Conservation (phyloP, 2,329 filamentous ascomycete genomes). For the Lachnellula subtilissima region DNA sequence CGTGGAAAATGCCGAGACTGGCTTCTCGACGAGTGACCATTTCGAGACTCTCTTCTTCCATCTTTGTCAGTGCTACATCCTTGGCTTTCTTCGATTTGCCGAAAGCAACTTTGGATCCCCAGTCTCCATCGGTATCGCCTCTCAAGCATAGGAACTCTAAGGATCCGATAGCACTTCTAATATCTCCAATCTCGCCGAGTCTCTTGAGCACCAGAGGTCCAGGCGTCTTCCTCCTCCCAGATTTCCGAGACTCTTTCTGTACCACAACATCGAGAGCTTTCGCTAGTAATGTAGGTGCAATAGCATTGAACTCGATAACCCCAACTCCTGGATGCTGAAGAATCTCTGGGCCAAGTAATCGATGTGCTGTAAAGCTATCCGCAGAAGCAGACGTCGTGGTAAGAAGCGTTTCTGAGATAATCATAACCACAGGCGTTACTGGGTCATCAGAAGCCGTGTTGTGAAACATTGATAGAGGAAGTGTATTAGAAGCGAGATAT, state of each 20-base stretch:
- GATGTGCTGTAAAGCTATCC: constrained; percentile 90
- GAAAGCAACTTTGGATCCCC: constrained; percentile 70
- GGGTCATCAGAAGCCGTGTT: constrained; percentile 34
- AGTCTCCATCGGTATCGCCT: constrained; percentile 67
- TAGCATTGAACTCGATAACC: constrained; percentile 86
- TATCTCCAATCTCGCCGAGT: constrained; percentile 83
- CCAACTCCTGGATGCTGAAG: constrained; percentile 73
- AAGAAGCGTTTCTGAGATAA: constrained; percentile 86
- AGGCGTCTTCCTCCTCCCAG: constrained; percentile 68
- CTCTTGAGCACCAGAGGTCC: constrained; percentile 73
- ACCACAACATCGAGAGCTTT: constrained; percentile 81
- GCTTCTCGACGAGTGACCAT: constrained; percentile 82
- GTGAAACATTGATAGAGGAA: constrained; percentile 46
- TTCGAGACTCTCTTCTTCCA: constrained; percentile 74
- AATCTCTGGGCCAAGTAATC: constrained; percentile 81
- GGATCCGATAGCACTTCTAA: constrained; percentile 86
- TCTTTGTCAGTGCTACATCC: constrained; percentile 61
- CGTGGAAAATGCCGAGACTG: constrained; percentile 91
- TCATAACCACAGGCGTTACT: constrained; percentile 73
- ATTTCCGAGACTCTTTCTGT: constrained; percentile 77
- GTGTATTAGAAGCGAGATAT: constrained; percentile 65
- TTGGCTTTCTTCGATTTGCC: constrained; percentile 60
- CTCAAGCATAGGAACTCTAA: constrained; percentile 89
- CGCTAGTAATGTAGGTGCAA: constrained; percentile 78
- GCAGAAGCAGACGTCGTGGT: constrained; percentile 79